Conservation (phyloP, 2,329 filamentous ascomycete genomes). For the Atkinsonella texensis region DNA sequence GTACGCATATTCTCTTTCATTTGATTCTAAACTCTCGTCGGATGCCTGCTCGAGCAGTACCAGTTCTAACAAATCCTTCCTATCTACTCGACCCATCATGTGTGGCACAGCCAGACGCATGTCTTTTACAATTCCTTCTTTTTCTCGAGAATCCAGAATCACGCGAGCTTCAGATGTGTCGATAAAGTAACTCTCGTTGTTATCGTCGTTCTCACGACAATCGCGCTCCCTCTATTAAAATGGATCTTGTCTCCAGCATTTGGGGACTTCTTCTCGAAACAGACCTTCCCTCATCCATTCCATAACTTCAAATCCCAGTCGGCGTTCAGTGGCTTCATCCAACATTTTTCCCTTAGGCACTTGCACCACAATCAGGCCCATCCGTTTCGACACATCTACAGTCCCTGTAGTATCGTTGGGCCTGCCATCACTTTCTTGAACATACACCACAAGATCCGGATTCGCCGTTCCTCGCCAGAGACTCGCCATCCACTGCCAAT, state of each 20-base stretch:
- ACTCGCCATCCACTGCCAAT: conserved; percentile 96
- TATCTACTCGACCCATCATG: background rate
- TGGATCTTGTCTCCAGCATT: conserved; percentile 10
- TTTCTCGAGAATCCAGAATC: no score
- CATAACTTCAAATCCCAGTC: conserved; percentile 76
- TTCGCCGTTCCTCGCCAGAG: conserved; percentile 81
- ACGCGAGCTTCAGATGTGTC: no score
- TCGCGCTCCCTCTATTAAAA: background rate
- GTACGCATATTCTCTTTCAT: background rate
- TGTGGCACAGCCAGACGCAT: background rate
- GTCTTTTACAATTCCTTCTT: no score
- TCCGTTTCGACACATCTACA: conserved; percentile 44
- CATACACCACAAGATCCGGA: conserved; percentile 67
- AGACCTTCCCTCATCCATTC: conserved; percentile 56
- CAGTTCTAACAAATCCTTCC: background rate
- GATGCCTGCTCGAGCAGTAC: background rate
- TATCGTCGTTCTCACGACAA: no score
- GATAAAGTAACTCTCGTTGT: no score
- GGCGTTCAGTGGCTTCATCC: conserved; percentile 58
- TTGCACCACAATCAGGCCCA: conserved; percentile 42
- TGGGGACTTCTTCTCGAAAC: conserved; percentile 22
- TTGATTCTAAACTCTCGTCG: no score
- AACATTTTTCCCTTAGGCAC: conserved; percentile 32
- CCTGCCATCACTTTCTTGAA: conserved; percentile 27
- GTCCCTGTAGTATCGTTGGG: conserved; percentile 28